phyloP scores from a whole-genome alignment of 257 asterid species.

The Catharanthus roseus region DNA sequence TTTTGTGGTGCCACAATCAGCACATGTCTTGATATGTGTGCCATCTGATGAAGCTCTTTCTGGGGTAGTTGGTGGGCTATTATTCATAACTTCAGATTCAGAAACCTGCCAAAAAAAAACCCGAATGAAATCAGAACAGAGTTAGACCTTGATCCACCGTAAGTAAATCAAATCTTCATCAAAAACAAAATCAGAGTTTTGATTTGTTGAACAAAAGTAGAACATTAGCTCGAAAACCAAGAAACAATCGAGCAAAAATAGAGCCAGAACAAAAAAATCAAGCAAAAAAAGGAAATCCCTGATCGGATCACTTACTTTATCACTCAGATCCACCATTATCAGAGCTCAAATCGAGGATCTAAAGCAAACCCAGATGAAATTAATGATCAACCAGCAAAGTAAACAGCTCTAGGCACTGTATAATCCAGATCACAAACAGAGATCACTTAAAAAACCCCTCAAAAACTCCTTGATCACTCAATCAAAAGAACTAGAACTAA shows the following conservation, averaged over 20 bases:
- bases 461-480: constrained; percentile 8
- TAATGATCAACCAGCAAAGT: not conserved
- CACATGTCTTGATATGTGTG: constrained; percentile 62
- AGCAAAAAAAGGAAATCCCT: not conserved
- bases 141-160: constrained; percentile 15
- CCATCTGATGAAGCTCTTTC: constrained; percentile 56
- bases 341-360: constrained; percentile 9
- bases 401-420: not conserved
- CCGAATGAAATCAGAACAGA: not conserved
- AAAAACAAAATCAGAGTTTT: not conserved
- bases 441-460: not conserved
- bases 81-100: constrained; percentile 58
- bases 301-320: constrained; percentile 62
- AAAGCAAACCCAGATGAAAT: constrained; percentile 16
- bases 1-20: constrained; percentile 84
- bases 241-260: not conserved
- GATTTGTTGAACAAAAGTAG: not conserved
- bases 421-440: constrained; percentile 23
- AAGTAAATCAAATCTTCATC: constrained; percentile 2
- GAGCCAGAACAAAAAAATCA: no score
- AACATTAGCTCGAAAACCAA: not conserved
- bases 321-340: constrained; percentile 68
- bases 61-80: constrained; percentile 35
- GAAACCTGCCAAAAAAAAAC: constrained; percentile 39
- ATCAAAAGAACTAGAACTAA: not conserved